Base-by-base conservation (phyloP, 768 basidiomycete species). In the Russula abietina region DNA sequence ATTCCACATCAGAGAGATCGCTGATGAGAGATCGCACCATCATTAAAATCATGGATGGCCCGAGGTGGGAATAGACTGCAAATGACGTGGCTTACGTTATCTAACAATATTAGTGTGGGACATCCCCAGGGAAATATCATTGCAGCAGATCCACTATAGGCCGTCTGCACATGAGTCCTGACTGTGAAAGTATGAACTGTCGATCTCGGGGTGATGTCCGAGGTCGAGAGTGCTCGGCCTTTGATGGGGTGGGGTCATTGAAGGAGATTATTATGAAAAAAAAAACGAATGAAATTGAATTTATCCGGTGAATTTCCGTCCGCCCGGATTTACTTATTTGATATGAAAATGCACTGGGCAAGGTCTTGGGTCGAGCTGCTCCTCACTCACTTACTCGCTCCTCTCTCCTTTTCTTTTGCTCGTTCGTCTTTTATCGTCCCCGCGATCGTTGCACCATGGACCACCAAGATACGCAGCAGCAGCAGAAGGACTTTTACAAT, bases 401-500 rank as follows among this genome's bases (percentile, higher is more conserved):
- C 17, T 30, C 19, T 30, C 19, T 24, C 28, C 9, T 43, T 22
- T 30, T 46, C 41, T 26, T 32, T 28, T 22, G 38, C 16, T 10
- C 33, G n/a, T 59, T 24, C 57, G 11, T 30, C 46, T 8, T 30
- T 32, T 32, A 17, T 55, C 22, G 33, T 24, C 9, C 19, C 26
- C 19, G 5, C 3, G 22, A 22, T 36, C 33, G 32, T n/a, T 51
- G 28, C 49, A 43, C 60, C 53, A 67, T 67, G 66, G 64, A 67
- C 36, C 39, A 45, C 30, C 66, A 67, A 45, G 56, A 59, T 46
- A 50, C 30, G 22, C 67, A 62, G 19, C 61, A 70, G 38, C 71
- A 71, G 17, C 69, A 70, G 45, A 71, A 70, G 61, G 71, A 72
- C 70, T 71, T 70, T 64, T 70, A 71, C 62, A 68, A 70, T 46